Conservation (phyloP, 805 yeast species). For the Sungouiozyma intestinalis region DNA sequence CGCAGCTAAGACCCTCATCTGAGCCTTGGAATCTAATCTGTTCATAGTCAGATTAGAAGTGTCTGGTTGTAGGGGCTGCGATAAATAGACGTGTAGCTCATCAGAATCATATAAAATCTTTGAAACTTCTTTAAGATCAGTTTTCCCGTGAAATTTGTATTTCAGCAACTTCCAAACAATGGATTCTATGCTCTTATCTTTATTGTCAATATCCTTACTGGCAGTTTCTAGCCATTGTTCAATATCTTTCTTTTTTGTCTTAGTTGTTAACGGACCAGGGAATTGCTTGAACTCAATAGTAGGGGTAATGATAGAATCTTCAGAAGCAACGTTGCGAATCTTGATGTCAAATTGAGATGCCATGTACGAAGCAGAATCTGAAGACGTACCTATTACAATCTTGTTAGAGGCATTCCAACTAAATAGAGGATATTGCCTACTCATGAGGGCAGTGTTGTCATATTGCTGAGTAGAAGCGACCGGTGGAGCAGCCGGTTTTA, state of each 20-base stretch:
- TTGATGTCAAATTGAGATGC: constrained; percentile 18
- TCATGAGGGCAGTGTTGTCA: constrained; percentile 44
- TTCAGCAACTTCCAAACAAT: constrained; percentile 19
- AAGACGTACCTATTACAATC: constrained; percentile 37
- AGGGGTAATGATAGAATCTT: constrained; percentile 26
- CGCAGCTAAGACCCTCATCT: constrained; percentile 24
- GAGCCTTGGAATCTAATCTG: constrained; percentile 30
- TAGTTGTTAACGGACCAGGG: constrained; percentile 45
- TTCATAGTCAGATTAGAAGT: constrained; percentile 15
- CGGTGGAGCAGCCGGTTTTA: constrained; percentile 3
- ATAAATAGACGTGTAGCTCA: constrained; percentile 18
- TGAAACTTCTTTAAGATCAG: constrained; percentile 28
- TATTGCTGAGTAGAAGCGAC: neutral
- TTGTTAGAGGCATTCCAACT: constrained; percentile 47
- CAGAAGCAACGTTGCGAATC: constrained; percentile 25
- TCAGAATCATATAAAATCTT: constrained; percentile 24
- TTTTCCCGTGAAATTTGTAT: constrained; percentile 16
- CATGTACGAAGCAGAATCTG: constrained; percentile 14
- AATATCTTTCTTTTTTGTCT: constrained; percentile 54
- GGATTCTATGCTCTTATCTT: constrained; percentile 12
- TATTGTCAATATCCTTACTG: constrained; percentile 15
- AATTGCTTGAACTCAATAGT: constrained; percentile 27
- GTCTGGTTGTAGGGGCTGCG: constrained; percentile 10
- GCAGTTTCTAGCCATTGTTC: constrained; percentile 54
- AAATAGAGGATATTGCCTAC: constrained; percentile 68